These are phyloP conservation scores for Ambrosiella beaveri DNA, from an alignment of 2,329 filamentous ascomycete species.

Conservation along the genomic window DNA sequence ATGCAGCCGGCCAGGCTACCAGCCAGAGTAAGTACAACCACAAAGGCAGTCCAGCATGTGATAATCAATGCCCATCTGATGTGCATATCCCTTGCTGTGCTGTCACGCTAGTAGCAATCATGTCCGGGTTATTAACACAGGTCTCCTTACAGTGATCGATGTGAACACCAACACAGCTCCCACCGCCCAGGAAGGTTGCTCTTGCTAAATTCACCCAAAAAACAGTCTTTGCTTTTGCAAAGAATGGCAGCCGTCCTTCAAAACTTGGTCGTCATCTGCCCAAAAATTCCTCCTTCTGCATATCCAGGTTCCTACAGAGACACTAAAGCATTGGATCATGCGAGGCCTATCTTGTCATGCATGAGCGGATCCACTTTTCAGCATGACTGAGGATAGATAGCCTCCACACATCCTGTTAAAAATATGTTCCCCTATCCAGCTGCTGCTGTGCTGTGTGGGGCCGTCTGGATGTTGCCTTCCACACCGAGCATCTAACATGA, in stretches of 20 bases:
- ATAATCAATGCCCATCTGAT: not conserved
- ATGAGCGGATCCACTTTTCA: not conserved
- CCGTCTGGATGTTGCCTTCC: not conserved
- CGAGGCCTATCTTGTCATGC: not conserved
- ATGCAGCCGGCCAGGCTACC: slow-evolving; percentile 52
- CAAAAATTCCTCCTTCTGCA: not conserved
- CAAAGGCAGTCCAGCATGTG: not conserved
- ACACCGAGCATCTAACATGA: not conserved
- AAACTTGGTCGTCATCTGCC: not conserved
- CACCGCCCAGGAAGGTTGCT: slow-evolving; percentile 55
- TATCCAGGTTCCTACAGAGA: not conserved
- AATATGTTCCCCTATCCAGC: not conserved
- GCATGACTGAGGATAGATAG: not conserved
- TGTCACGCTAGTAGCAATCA: not conserved
- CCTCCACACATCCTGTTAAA: not conserved
- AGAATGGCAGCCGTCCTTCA: not conserved
- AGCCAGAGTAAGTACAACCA: slow-evolving; percentile 51
- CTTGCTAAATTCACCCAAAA: slow-evolving; percentile 30
- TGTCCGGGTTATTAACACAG: slow-evolving; percentile 15
- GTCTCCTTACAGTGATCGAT: slow-evolving; percentile 55
- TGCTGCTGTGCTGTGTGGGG: not conserved
- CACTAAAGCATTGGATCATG: slow-evolving; percentile 1
- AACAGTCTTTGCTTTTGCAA: slow-evolving; percentile 1
- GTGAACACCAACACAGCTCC: slow-evolving; percentile 66
- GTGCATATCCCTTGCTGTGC: slow-evolving; percentile 2